Evolutionary conservation across 345 rosid species (phyloP).

Genomic region (Stellera chamaejasme): DNA sequence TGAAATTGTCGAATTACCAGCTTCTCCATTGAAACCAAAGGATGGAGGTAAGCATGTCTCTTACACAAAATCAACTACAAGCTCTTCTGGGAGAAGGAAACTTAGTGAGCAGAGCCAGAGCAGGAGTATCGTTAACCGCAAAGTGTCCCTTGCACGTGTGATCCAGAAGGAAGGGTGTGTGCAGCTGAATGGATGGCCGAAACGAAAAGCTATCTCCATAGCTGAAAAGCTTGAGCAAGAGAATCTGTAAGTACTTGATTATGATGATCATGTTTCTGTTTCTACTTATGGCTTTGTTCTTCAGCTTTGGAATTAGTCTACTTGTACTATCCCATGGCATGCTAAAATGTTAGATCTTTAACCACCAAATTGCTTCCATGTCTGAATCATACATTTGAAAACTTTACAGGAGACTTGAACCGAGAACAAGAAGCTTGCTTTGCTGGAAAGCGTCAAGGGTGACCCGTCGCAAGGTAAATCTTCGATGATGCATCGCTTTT

Average conservation of each 20-base stretch:
- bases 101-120: constrained; percentile 44
- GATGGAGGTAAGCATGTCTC: constrained; percentile 21
- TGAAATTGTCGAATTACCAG: constrained; percentile 71
- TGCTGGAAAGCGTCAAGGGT: constrained; percentile 79
- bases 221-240: constrained; percentile 97
- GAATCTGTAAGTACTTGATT: constrained; percentile 55
- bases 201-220: constrained; percentile 69
- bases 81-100: constrained; percentile 33
- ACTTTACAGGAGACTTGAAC: constrained; percentile 76
- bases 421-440: constrained; percentile 75
- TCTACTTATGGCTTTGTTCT: too few species aligned
- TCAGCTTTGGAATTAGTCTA: too few species aligned
- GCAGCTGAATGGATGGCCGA: constrained; percentile 71
- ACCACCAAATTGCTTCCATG: background rate
- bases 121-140: constrained; percentile 83
- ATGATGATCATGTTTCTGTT: background rate
- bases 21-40: constrained; percentile 30
- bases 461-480: constrained; percentile 64
- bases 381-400: background rate
- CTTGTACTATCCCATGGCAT: too few species aligned
- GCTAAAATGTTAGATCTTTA: too few species aligned
- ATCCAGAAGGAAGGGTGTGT: constrained; percentile 81
- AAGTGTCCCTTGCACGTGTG: constrained; percentile 82
- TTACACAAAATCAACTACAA: constrained; percentile 19
- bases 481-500: background rate